Evolutionary conservation across 345 rosid species (phyloP).

Genomic region (Melaleuca alternifolia): DNA sequence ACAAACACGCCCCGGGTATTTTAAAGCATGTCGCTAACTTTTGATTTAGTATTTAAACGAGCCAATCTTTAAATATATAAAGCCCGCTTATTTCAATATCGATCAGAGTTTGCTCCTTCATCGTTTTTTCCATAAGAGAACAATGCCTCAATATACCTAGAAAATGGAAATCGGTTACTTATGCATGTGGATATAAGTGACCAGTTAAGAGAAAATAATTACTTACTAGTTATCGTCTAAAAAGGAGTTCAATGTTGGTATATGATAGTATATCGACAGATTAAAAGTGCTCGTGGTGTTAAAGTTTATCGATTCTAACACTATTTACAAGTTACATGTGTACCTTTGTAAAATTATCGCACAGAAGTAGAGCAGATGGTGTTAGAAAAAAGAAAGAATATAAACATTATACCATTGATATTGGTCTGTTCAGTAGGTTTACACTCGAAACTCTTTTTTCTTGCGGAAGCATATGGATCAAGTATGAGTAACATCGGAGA

Average conservation of each 20-base stretch:
- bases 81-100: background rate
- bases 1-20: no score
- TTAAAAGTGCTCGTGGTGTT: background rate
- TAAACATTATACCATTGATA: background rate
- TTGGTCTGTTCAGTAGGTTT: background rate
- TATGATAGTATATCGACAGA: background rate
- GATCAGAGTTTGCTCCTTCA: background rate
- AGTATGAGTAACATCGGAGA: fast-evolving
- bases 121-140: background rate
- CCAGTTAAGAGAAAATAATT: background rate
- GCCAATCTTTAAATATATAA: background rate
- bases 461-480: background rate
- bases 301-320: background rate
- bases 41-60: background rate
- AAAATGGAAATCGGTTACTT: background rate
- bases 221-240: background rate
- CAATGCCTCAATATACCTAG: background rate
- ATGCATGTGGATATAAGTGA: background rate
- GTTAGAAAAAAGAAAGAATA: background rate
- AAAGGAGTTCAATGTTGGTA: background rate
- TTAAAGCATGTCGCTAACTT: background rate
- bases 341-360: background rate
- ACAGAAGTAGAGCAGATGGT: background rate
- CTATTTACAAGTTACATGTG: background rate
- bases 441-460: background rate